Conservation (phyloP, 345 rosid species). For the Microcos paniculata region DNA sequence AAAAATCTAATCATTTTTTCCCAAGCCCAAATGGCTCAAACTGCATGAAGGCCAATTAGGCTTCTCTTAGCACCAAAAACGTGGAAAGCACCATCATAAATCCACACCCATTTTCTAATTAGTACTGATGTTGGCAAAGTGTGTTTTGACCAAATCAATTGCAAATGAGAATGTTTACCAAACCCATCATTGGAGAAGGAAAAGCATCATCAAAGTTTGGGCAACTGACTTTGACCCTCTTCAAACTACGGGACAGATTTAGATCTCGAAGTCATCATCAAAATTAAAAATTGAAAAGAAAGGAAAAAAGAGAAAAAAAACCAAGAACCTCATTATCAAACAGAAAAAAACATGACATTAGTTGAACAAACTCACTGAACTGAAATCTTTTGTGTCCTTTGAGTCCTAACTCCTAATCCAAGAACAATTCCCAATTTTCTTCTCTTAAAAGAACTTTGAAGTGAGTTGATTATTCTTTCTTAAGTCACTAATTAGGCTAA, state of each 20-base stretch:
- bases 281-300: not conserved
- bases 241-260: not conserved
- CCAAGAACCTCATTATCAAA: not conserved
- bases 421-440: not conserved
- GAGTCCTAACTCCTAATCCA: not conserved
- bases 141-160: not conserved
- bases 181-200: too few species aligned
- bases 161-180: not conserved
- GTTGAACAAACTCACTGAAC: constrained; percentile 8
- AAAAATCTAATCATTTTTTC: not conserved
- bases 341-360: not conserved
- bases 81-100: not conserved
- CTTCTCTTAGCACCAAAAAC: not conserved
- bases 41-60: not conserved
- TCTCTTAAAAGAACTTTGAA: too few species aligned
- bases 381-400: not conserved
- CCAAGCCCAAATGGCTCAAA: not conserved
- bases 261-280: not conserved
- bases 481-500: not conserved
- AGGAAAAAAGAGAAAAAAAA: too few species aligned
- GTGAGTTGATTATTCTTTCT: too few species aligned
- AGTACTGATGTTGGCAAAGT: not conserved
- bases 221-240: too few species aligned
- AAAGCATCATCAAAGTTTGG: too few species aligned
- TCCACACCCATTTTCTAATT: too few species aligned